Evolutionary conservation across 371 early-diverging fungal genomes (phyloP), one percentile per base, ranked within the genome.

Genomic region (Capniomyces stellatus): DNA sequence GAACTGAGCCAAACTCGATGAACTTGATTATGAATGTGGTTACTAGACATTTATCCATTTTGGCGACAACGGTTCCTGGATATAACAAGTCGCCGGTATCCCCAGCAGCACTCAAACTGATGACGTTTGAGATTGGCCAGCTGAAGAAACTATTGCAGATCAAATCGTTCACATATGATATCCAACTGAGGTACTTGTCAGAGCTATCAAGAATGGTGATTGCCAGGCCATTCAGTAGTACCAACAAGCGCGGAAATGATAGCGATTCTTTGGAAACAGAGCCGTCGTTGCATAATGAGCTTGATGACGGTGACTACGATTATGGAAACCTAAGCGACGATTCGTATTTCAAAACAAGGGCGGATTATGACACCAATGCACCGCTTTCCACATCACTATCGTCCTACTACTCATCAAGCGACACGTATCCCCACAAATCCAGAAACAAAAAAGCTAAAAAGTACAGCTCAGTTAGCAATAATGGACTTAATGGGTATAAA

Each of bases 91-190:
- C 67, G 22, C 52, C 61, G 8, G 44, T 67, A 29, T 59, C 46
- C 46, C 54, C 54, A 46, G 51, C 49, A 43, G 58, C 67, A 39
- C 62, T 66, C 56, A 63, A 68, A 30, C 53, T 59, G 43, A 67
- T 63, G 15, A 59, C 68, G 1, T 58, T 62, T 43, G 64, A 69
- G 29, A 57, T 64, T 43, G 58, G 67, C 52, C 56, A 65, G 51
- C 58, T 58, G 58, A 69, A 62, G 29, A 69, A 68, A 55, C 60
- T 69, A 31, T 60, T 69, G 21, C 69, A 69, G 27, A 55, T 54
- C 3, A 67, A 62, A 43, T 63, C 67, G 56, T 69, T 69, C 55
- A 55, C 60, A 21, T 68, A 64, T 30, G 70, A 69, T 57, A 62
- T 64, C 46, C 70, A 69, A 64, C 63, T 69, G 28, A 66, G 70